Evolutionary conservation across 2,329 filamentous ascomycete genomes (phyloP).

Genomic region (Ceratocystis ficicola): DNA sequence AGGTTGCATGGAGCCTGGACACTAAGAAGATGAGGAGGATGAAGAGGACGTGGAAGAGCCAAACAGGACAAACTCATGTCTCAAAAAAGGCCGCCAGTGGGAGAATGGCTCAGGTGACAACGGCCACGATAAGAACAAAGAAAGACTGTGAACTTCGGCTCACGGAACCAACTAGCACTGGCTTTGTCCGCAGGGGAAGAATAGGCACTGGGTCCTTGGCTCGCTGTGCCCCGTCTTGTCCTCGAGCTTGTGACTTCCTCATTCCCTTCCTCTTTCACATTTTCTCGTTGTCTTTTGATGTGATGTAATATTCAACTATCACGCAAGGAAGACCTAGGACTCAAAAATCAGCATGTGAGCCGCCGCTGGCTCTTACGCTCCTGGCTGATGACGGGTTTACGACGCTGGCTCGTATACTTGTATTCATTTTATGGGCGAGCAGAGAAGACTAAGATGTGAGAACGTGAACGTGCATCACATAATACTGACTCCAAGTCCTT

Average conservation of each 20-base stretch:
- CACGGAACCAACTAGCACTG: too few relatives aligned
- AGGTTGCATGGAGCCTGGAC: background rate
- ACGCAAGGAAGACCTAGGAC: background rate
- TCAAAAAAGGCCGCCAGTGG: background rate
- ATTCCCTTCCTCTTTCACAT: background rate
- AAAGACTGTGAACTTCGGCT: background rate
- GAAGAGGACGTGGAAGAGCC: background rate
- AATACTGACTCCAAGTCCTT: background rate
- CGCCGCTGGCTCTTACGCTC: background rate
- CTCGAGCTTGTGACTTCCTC: background rate
- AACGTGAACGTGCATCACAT: background rate
- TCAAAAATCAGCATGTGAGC: background rate
- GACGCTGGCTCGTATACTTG: constrained; percentile 8
- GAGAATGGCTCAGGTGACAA: background rate
- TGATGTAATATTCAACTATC: background rate
- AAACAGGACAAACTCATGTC: background rate
- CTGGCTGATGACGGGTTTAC: constrained; percentile 2
- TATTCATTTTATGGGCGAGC: background rate
- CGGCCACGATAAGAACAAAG: background rate
- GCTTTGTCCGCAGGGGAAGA: too few relatives aligned
- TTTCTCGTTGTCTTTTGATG: background rate
- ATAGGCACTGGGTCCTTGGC: too few relatives aligned
- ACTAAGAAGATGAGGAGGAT: background rate
- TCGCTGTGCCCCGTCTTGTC: background rate
- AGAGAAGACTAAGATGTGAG: background rate